Percentiles rank a stretch among this genome's conserved stretches.
Evolutionary conservation across 768 basidiomycete genomes (phyloP).

Genomic region (Suillus lakei): DNA sequence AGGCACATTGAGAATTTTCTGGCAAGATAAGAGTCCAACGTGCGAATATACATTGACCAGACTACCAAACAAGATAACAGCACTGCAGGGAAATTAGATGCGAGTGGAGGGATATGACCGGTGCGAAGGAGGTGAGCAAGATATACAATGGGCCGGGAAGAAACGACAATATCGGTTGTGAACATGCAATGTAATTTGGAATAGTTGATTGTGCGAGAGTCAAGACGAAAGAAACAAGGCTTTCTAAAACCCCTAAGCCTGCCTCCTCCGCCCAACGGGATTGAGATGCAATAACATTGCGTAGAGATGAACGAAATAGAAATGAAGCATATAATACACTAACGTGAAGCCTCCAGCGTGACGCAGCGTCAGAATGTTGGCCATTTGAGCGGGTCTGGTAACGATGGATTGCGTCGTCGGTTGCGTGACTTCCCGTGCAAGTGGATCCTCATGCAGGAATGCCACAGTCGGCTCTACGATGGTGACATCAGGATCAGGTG

Average conservation of each 20-base stretch:
- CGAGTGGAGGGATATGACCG: slow-evolving; percentile 26
- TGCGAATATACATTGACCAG: slow-evolving; percentile 18
- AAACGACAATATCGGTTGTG: slow-evolving; percentile 34
- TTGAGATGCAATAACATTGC: slow-evolving; percentile 44
- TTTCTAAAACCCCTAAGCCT: slow-evolving; percentile 25
- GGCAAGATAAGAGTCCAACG: slow-evolving; percentile 13
- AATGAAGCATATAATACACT: slow-evolving; percentile 46
- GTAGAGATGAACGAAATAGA: slow-evolving; percentile 50
- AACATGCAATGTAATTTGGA: slow-evolving; percentile 23
- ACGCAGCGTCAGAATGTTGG: slow-evolving; percentile 32
- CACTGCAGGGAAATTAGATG: slow-evolving; percentile 35
- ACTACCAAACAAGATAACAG: slow-evolving; percentile 19
- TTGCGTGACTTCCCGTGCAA: slow-evolving; percentile 25
- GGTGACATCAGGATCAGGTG: slow-evolving; percentile 19
- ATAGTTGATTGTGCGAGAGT: slow-evolving; percentile 13
- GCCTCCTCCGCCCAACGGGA: slow-evolving; percentile 31
- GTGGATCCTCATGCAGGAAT: slow-evolving; percentile 23
- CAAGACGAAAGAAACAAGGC: slow-evolving; percentile 11
- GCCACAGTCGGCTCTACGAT: slow-evolving; percentile 32
- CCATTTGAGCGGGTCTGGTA: slow-evolving; percentile 28
- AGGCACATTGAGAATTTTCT: not conserved
- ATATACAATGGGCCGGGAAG: slow-evolving; percentile 33
- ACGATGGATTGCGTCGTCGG: slow-evolving; percentile 21
- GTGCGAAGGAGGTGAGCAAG: slow-evolving; percentile 17
- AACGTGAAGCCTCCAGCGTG: slow-evolving; percentile 40